Evolutionary conservation across 257 asterid species (phyloP).

Genomic region (Solanum tacnaense): DNA sequence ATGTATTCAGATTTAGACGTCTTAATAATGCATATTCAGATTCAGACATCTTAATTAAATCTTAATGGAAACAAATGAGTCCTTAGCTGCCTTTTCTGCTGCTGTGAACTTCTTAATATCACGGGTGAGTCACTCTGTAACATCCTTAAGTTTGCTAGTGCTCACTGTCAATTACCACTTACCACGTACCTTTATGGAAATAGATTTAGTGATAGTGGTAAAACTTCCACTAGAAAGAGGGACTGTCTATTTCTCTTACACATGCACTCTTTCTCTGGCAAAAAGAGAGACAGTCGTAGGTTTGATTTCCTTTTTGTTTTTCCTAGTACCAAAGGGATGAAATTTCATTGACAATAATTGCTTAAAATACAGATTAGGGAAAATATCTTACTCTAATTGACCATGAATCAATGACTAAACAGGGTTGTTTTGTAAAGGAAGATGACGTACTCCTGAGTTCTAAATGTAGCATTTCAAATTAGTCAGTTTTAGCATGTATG

Average conservation of each 20-base stretch:
- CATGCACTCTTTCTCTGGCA: neutral
- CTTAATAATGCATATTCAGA: neutral
- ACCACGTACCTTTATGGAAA: neutral
- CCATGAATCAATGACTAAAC: neutral
- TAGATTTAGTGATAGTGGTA: neutral
- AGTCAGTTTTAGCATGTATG: neutral
- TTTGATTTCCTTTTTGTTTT: neutral
- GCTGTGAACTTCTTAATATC: neutral
- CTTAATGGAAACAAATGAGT: neutral
- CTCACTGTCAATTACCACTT: neutral
- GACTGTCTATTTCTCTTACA: neutral
- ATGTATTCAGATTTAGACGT: neutral
- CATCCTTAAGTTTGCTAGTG: neutral
- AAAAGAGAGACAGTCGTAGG: neutral
- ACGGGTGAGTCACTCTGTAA: neutral
- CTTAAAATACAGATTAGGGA: neutral
- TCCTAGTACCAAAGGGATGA: neutral
- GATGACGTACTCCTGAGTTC: neutral
- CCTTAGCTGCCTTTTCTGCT: neutral
- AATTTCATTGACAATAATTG: neutral
- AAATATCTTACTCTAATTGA: neutral
- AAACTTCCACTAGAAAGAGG: neutral
- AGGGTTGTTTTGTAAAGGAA: neutral
- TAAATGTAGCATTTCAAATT: neutral
- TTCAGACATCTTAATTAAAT: neutral